These are phyloP conservation scores for Fusarium nygamai DNA, from an alignment of 2,329 filamentous ascomycete species.

Conservation along the genomic window DNA sequence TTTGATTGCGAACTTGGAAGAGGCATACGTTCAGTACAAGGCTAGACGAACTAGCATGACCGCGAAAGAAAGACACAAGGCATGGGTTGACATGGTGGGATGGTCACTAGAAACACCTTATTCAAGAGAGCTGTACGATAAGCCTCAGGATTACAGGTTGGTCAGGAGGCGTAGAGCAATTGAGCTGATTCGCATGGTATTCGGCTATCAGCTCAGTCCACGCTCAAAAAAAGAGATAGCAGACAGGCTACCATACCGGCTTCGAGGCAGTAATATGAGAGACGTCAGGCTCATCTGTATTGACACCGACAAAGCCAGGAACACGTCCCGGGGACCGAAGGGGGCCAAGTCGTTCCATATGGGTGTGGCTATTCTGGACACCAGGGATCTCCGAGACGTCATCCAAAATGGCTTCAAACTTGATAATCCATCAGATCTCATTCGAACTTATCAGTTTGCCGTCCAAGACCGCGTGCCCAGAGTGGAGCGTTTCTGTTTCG, in stretches of 20 bases:
- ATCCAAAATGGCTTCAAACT: neutral
- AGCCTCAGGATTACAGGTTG: neutral
- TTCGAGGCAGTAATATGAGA: neutral
- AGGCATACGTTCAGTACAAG: neutral
- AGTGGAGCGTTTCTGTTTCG: constrained; percentile 1
- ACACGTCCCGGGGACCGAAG: neutral
- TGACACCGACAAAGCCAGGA: neutral
- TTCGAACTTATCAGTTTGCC: constrained; percentile 9
- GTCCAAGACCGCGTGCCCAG: neutral
- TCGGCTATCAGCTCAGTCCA: neutral
- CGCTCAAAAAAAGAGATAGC: neutral
- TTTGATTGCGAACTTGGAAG: neutral
- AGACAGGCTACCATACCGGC: neutral
- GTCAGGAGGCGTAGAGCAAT: neutral
- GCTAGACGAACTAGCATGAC: neutral
- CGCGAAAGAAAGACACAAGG: neutral
- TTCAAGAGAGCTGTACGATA: constrained; percentile 5
- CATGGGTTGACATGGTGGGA: neutral
- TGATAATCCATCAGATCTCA: neutral
- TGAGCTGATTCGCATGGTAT: neutral
- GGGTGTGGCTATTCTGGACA: constrained; percentile 25
- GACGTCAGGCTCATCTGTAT: constrained; percentile 16
- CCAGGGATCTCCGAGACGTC: neutral
- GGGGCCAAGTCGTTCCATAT: constrained; percentile 7
- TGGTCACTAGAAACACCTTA: constrained; percentile 6